Evolutionary conservation across 2,329 filamentous ascomycete genomes (phyloP).

Genomic region (Aquanectria penicillioides): DNA sequence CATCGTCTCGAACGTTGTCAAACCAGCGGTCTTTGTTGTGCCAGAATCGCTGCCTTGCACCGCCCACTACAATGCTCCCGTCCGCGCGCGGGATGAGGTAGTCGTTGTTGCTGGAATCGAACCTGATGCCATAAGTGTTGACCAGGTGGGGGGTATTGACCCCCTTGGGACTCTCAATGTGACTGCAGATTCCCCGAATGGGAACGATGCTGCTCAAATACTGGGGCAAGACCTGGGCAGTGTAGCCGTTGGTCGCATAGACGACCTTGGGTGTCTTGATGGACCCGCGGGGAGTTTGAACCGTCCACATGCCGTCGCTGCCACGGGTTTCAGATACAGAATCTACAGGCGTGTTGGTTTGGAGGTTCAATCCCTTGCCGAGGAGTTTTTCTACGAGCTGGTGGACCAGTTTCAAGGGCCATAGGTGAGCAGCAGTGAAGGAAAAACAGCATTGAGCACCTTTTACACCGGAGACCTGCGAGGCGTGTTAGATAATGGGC

Average conservation of each 20-base stretch:
- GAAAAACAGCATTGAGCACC: constrained; percentile 29
- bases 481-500: background rate
- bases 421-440: constrained; percentile 31
- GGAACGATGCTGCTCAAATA: constrained; percentile 72
- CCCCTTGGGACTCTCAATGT: constrained; percentile 38
- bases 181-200: constrained; percentile 59
- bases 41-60: constrained; percentile 44
- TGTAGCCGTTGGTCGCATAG: constrained; percentile 75
- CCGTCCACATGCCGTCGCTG: constrained; percentile 1
- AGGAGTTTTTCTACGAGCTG: constrained; percentile 23
- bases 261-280: constrained; percentile 65
- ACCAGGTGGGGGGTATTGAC: constrained; percentile 28
- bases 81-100: constrained; percentile 57
- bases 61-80: constrained; percentile 48
- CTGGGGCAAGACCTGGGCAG: constrained; percentile 66
- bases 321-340: constrained; percentile 12
- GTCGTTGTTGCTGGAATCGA: constrained; percentile 34
- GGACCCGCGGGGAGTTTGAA: constrained; percentile 48
- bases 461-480: constrained; percentile 20
- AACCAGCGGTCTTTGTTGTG: constrained; percentile 53
- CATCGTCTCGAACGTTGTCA: constrained; percentile 56
- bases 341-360: constrained; percentile 27
- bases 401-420: constrained; percentile 27
- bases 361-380: constrained; percentile 15
- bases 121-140: constrained; percentile 40